phyloP scores from a whole-genome alignment of 805 yeast genomes.

The Lachancea fermentati region DNA sequence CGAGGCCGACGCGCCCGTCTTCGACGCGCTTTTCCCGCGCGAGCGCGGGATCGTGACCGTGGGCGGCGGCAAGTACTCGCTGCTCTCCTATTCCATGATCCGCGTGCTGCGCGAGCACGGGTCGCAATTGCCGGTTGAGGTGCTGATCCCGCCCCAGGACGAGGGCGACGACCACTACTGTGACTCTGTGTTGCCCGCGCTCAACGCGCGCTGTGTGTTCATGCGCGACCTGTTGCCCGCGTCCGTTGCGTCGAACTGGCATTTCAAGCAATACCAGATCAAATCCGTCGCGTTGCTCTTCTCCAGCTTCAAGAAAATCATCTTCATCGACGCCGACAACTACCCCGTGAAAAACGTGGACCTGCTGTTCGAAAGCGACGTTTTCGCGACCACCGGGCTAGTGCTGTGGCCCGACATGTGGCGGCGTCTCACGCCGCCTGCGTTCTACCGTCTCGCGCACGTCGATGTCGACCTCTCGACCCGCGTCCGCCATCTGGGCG shows the following conservation, averaged over 20 bases:
- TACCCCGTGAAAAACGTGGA: conserved; percentile 46
- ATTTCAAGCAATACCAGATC: conserved; percentile 53
- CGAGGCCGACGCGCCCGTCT: conserved; percentile 3
- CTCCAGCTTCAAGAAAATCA: conserved; percentile 71
- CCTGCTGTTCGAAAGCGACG: conserved; percentile 37
- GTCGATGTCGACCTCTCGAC: conserved; percentile 33
- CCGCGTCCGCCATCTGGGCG: conserved; percentile 28
- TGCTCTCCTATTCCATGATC: conserved; percentile 54
- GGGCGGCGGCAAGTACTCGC: conserved; percentile 70
- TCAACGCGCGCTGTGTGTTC: conserved; percentile 57
- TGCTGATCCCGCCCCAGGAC: conserved; percentile 62
- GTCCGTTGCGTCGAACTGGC: conserved; percentile 37
- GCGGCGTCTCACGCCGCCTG: conserved; percentile 63
- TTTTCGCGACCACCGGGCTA: conserved; percentile 46
- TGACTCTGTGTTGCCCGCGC: conserved; percentile 51
- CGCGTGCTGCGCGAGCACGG: conserved; percentile 56
- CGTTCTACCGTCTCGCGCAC: conserved; percentile 48
- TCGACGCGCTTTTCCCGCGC: conserved; percentile 5
- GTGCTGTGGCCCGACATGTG: conserved; percentile 76
- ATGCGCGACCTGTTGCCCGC: conserved; percentile 46
- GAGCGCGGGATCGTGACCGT: conserved; percentile 64
- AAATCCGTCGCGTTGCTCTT: conserved; percentile 68
- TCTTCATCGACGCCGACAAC: conserved; percentile 74
- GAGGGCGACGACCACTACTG: conserved; percentile 74
- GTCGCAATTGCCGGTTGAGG: conserved; percentile 71